phyloP scores from a whole-genome alignment of 169 alveolate species.

The Perkinsus marinus region DNA sequence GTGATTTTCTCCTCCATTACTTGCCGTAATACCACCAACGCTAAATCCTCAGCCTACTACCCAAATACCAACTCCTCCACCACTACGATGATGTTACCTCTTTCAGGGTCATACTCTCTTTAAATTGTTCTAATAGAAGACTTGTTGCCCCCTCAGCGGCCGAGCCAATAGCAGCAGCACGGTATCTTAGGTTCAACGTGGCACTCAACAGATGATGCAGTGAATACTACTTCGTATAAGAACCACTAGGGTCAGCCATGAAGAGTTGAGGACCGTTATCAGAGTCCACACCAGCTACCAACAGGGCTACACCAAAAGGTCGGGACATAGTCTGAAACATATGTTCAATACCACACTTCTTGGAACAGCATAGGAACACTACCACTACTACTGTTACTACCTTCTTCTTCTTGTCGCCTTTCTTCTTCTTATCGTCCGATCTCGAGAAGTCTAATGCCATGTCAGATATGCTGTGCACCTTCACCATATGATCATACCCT shows the following conservation, averaged over 20 bases:
- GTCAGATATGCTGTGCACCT: slow-evolving; percentile 58
- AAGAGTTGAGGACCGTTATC: slow-evolving; percentile 82
- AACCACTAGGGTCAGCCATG: slow-evolving; percentile 95
- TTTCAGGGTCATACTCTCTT: slow-evolving; percentile 70
- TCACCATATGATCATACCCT: not conserved
- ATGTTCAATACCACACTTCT: no score
- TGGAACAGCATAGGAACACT: no score
- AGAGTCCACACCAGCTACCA: slow-evolving; percentile 90
- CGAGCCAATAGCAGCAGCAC: slow-evolving; percentile 95
- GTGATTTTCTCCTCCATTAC: slow-evolving; percentile 94
- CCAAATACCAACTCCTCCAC: not conserved
- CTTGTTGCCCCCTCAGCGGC: slow-evolving; percentile 88
- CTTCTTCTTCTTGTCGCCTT: not conserved
- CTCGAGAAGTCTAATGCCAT: slow-evolving; percentile 87
- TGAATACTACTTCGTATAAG: slow-evolving; percentile 22
- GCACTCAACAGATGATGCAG: not conserved
- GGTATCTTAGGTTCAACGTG: slow-evolving; percentile 34
- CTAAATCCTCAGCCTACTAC: slow-evolving; percentile 84
- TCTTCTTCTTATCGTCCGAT: slow-evolving; percentile 53
- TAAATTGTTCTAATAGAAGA: slow-evolving; percentile 83
- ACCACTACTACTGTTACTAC: no score
- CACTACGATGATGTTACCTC: slow-evolving; percentile 48
- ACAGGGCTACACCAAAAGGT: slow-evolving; percentile 93
- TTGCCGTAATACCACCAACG: slow-evolving; percentile 82
- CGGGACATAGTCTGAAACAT: slow-evolving; percentile 68